A percentile compares a stretch with the other conserved stretches of the same genome.
Conservation (phyloP, 257 asterid species). For the Solanum boliviense region DNA sequence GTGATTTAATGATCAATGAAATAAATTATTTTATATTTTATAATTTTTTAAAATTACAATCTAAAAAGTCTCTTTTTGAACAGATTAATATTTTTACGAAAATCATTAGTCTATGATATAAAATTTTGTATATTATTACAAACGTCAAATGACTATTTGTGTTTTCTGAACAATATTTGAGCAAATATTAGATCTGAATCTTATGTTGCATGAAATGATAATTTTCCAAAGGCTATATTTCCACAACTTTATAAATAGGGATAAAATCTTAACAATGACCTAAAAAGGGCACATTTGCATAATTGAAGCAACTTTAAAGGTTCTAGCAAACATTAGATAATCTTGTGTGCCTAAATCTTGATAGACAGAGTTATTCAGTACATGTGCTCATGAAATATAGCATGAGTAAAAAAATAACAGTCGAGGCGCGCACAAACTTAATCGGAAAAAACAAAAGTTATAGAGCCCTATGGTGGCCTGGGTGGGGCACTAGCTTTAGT, state of each 20-base stretch:
- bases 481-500: slow-evolving; percentile 6
- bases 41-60: rapidly evolving
- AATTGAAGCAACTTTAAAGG: neutral
- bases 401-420: rapidly evolving
- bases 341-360: neutral
- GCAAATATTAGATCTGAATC: neutral
- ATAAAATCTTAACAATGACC: neutral
- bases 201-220: neutral
- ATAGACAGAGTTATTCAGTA: rapidly evolving
- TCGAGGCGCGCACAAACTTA: rapidly evolving
- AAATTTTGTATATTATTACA: too few relatives aligned
- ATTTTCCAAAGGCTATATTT: neutral
- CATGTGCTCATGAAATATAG: rapidly evolving
- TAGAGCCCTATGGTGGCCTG: slow-evolving; percentile 3
- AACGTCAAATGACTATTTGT: too few relatives aligned
- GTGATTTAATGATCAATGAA: neutral
- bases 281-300: neutral
- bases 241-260: neutral
- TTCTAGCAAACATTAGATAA: neutral
- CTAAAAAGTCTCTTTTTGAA: neutral
- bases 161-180: neutral
- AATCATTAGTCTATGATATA: too few relatives aligned
- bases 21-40: neutral
- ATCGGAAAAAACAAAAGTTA: neutral
- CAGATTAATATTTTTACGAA: too few relatives aligned